Conservation (phyloP, 208 protist species). For the Trypanosoma theileri region DNA sequence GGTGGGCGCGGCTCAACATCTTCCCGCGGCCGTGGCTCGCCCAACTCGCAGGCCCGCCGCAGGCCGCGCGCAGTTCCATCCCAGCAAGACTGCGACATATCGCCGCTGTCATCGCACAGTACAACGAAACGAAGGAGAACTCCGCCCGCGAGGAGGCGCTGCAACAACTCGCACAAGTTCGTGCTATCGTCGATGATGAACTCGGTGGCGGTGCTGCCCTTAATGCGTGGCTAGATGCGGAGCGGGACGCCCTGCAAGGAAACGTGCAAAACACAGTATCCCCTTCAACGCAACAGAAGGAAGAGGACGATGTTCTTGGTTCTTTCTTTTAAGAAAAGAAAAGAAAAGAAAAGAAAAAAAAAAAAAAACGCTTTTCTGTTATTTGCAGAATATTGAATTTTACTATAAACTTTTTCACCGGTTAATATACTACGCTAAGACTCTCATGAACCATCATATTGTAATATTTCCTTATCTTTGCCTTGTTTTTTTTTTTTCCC, state of each 20-base stretch:
- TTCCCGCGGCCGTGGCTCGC: conserved; percentile 76
- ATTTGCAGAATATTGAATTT: too few species aligned
- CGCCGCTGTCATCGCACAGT: conserved; percentile 51
- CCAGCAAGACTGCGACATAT: conserved; percentile 43
- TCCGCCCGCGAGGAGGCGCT: conserved; percentile 35
- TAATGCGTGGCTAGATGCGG: conserved; percentile 58
- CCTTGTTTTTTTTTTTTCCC: not conserved
- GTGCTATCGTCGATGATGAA: conserved; percentile 41
- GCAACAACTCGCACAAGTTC: conserved; percentile 26
- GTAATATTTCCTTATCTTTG: not conserved
- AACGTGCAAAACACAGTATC: conserved; percentile 28
- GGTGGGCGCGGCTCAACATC: conserved; percentile 79
- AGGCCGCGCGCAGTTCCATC: conserved; percentile 28
- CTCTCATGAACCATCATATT: not conserved
- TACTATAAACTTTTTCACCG: too few species aligned
- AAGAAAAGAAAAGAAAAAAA: not conserved
- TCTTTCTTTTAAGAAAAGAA: conserved; percentile 37
- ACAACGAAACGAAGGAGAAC: conserved; percentile 67
- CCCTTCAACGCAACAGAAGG: conserved; percentile 14
- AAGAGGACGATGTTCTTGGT: conserved; percentile 53
- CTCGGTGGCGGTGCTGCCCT: conserved; percentile 49
- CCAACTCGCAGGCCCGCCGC: conserved; percentile 40
- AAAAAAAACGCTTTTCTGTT: not conserved
- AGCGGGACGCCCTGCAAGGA: conserved; percentile 52
- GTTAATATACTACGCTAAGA: too few species aligned